These are phyloP conservation scores for Flaveria sonorensis DNA, from an alignment of 129 eudicot genomes.

Conservation along the genomic window DNA sequence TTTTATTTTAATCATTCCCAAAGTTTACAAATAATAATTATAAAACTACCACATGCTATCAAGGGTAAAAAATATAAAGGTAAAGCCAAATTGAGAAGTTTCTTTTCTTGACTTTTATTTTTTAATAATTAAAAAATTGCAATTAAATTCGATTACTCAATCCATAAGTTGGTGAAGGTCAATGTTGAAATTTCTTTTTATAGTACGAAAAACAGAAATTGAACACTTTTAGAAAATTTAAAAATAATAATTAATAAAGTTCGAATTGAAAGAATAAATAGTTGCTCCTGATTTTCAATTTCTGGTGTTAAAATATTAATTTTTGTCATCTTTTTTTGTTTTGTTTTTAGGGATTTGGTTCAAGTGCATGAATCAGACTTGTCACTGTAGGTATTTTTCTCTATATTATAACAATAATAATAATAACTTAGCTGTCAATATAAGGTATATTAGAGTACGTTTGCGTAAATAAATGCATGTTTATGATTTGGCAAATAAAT, in stretches of 20 bases:
- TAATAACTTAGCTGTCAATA: neutral
- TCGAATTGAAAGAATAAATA: neutral
- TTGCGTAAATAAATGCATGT: neutral
- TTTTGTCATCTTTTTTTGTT: neutral
- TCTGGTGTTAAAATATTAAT: neutral
- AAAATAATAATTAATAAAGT: neutral
- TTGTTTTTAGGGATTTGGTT: neutral
- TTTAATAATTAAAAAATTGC: neutral
- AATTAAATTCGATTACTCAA: neutral
- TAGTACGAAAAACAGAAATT: neutral
- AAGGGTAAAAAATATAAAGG: neutral
- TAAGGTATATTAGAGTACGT: neutral
- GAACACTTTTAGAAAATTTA: neutral
- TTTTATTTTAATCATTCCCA: neutral
- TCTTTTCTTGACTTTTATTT: slow-evolving; percentile 13
- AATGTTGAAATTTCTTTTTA: slow-evolving; percentile 14
- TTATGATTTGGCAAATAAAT: neutral
- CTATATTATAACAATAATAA: neutral
- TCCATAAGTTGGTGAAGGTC: neutral
- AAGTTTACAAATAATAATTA: neutral
- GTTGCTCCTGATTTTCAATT: neutral
- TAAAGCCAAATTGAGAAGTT: slow-evolving; percentile 6
- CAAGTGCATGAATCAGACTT: slow-evolving; percentile 14
- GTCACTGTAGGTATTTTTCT: neutral
- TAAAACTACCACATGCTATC: neutral